phyloP scores from a whole-genome alignment of 768 basidiomycete genomes.

The Tulasnella sp. region DNA sequence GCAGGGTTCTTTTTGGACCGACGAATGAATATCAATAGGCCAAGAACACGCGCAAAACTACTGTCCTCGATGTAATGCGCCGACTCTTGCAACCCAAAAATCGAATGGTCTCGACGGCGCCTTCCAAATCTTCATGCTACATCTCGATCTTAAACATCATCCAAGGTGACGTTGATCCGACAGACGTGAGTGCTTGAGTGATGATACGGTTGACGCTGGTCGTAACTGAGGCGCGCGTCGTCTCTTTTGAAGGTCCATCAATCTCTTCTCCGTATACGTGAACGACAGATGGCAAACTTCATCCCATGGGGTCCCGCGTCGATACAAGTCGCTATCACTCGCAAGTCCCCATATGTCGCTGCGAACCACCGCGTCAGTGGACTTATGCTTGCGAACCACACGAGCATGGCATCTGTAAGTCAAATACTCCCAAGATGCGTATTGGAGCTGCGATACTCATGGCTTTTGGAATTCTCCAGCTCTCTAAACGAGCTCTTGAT shows the following conservation, averaged over 20 bases:
- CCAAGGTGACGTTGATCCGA: constrained; percentile 96
- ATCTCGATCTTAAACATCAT: constrained; percentile 98
- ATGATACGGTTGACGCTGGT: neutral
- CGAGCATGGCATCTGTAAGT: constrained; percentile 89
- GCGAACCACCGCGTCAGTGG: constrained; percentile 93
- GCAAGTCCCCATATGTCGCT: constrained; percentile 76
- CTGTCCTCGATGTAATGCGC: constrained; percentile 97
- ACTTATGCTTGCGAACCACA: constrained; percentile 97
- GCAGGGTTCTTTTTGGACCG: too few relatives aligned
- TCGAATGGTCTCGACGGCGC: constrained; percentile 91
- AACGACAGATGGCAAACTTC: constrained; percentile 92
- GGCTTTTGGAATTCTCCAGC: constrained; percentile 32
- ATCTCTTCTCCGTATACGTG: constrained; percentile 90
- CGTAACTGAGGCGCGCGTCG: neutral
- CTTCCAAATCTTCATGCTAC: constrained; percentile 86
- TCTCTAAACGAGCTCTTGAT: constrained; percentile 92
- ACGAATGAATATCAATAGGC: constrained; percentile 40
- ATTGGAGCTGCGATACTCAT: neutral
- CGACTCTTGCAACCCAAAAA: constrained; percentile 96
- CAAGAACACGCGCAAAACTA: constrained; percentile 90
- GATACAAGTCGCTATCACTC: constrained; percentile 92
- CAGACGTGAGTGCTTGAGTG: constrained; percentile 51
- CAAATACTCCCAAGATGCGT: neutral
- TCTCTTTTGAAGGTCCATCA: constrained; percentile 67
- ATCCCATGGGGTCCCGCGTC: constrained; percentile 99